A percentile compares a stretch with the other conserved stretches of the same genome.
phyloP scores from a whole-genome alignment of 2,329 filamentous ascomycete species.

The Basipetospora chlamydospora region DNA sequence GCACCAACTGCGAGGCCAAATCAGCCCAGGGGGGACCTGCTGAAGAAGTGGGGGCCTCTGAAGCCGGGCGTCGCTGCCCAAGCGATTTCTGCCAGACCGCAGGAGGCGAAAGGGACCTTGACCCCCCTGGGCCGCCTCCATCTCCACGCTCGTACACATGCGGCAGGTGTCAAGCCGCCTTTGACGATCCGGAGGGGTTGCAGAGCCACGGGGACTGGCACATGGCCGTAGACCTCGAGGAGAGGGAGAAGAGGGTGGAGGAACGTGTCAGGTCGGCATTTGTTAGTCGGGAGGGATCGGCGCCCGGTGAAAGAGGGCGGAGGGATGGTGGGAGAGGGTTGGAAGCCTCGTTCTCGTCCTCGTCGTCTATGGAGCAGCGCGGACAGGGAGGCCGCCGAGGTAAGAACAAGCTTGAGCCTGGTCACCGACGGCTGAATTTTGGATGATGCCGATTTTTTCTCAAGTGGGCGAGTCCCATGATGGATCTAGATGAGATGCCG shows the following conservation, averaged over 20 bases:
- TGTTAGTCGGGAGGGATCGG: conserved; percentile 17
- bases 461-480: too few relatives aligned
- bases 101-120: not conserved
- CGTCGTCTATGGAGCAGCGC: too few relatives aligned
- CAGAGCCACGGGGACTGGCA: conserved; percentile 88
- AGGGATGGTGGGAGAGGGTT: not conserved
- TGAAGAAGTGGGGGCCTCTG: too few relatives aligned
- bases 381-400: conserved; percentile 15
- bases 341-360: too few relatives aligned
- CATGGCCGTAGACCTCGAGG: conserved; percentile 73
- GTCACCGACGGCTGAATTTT: conserved; percentile 47
- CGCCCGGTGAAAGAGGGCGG: too few relatives aligned
- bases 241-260: conserved; percentile 25
- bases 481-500: too few relatives aligned
- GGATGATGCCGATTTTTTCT: conserved; percentile 26
- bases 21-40: too few relatives aligned
- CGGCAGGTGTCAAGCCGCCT: conserved; percentile 10
- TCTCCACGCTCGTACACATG: too few relatives aligned
- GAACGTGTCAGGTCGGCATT: conserved; percentile 37
- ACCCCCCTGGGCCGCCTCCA: too few relatives aligned
- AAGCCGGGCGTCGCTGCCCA: conserved; percentile 3
- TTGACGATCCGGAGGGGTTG: conserved; percentile 28
- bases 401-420: conserved; percentile 34
- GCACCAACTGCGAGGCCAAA: not conserved
- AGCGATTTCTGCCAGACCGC: conserved; percentile 6